Evolutionary conservation across 176 grass and related monocot genomes (phyloP).

Genomic region (Oryza punctata): DNA sequence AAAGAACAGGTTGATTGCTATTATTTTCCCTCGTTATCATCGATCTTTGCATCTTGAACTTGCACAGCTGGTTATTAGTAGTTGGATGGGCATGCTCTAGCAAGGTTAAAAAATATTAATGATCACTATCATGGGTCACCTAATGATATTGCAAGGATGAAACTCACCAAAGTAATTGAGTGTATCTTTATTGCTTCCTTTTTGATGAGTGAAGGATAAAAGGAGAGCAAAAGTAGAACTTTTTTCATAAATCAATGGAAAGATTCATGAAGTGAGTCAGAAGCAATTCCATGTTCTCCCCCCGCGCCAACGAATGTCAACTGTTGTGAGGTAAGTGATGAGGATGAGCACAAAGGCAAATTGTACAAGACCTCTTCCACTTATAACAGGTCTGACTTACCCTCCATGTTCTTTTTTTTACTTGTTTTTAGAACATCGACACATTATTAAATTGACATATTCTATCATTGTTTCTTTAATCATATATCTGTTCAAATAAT

Average conservation of each 20-base stretch:
- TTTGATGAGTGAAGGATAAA: conserved; percentile 28
- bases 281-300: conserved; percentile 54
- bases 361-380: conserved; percentile 29
- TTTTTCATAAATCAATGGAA: conserved; percentile 42
- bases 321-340: conserved; percentile 41
- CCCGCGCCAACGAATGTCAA: conserved; percentile 48
- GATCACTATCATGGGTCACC: conserved; percentile 6
- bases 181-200: conserved; percentile 11
- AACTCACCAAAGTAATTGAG: conserved; percentile 30
- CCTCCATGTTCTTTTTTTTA: not conserved
- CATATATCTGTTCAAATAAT: not conserved
- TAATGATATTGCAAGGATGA: conserved; percentile 35
- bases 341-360: conserved; percentile 39
- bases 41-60: conserved; percentile 1
- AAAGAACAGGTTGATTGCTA: not conserved
- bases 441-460: not conserved
- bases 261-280: conserved; percentile 48
- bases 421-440: not conserved
- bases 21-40: not conserved
- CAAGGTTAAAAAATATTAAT: not conserved
- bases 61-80: not conserved
- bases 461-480: not conserved
- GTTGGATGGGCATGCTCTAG: not conserved
- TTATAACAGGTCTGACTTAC: conserved; percentile 18
- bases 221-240: conserved; percentile 16